Conservation (phyloP, 306 rosid genomes). For the Hippophae rhamnoides region DNA sequence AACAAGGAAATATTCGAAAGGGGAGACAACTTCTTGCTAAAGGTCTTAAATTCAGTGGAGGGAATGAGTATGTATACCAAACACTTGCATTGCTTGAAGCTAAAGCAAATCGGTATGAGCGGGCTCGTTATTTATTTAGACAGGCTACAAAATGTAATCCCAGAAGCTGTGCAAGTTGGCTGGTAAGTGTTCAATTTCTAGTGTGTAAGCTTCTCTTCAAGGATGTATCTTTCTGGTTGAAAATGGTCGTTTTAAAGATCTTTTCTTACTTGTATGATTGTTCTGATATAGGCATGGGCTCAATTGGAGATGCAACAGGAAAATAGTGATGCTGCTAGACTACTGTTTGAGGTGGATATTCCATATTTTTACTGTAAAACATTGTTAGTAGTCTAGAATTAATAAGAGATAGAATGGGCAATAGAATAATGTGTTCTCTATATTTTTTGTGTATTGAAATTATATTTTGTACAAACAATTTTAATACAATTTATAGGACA, state of each 20-base stretch:
- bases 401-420: too few species aligned
- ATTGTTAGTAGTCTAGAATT: background rate
- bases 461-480: too few species aligned
- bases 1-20: slow-evolving; percentile 73
- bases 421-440: too few species aligned
- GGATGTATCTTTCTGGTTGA: slow-evolving; percentile 7
- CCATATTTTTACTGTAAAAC: background rate
- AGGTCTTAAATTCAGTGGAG: slow-evolving; percentile 73
- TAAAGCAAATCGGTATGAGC: slow-evolving; percentile 63
- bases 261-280: slow-evolving; percentile 7
- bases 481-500: too few species aligned
- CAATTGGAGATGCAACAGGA: slow-evolving; percentile 85
- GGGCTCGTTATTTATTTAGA: slow-evolving; percentile 75
- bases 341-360: slow-evolving; percentile 68
- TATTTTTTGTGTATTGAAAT: too few species aligned
- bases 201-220: slow-evolving; percentile 1
- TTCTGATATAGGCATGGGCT: slow-evolving; percentile 70
- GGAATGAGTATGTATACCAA: slow-evolving; percentile 83
- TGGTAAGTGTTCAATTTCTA: slow-evolving; percentile 50
- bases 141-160: slow-evolving; percentile 90
- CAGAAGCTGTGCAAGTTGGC: slow-evolving; percentile 97
- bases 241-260: slow-evolving; percentile 8
- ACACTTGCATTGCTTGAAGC: slow-evolving; percentile 90
- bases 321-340: slow-evolving; percentile 56
- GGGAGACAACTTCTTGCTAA: slow-evolving; percentile 75